phyloP scores from a whole-genome alignment of 441 rosid species.

The Omphalea diandra region DNA sequence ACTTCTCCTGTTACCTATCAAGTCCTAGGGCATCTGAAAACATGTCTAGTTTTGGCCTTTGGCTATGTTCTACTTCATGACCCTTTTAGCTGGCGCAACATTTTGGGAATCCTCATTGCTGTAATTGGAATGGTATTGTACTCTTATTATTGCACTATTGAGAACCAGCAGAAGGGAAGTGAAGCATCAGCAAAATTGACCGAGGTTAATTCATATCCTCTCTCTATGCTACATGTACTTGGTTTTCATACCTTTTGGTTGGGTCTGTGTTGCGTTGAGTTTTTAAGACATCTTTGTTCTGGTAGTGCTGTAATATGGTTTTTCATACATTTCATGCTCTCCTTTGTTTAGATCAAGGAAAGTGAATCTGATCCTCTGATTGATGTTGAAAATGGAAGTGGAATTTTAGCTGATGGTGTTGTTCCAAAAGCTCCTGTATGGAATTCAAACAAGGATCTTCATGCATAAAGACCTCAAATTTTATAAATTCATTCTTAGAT shows the following conservation, averaged over 20 bases:
- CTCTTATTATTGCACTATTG: conserved; percentile 71
- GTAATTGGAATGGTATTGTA: conserved; percentile 85
- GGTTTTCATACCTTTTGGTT: neutral
- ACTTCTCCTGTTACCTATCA: conserved; percentile 99
- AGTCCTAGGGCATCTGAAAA: conserved; percentile 95
- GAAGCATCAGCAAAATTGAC: conserved; percentile 64
- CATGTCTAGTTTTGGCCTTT: conserved; percentile 94
- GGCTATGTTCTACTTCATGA: conserved; percentile 86
- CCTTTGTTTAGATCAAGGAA: conserved; percentile 62
- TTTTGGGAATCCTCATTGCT: conserved; percentile 85
- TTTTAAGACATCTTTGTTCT: no score
- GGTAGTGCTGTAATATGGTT: neutral
- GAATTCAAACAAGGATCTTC: conserved; percentile 88
- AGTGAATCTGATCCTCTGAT: conserved; percentile 80
- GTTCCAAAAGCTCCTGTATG: conserved; percentile 64
- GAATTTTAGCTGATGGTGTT: conserved; percentile 50
- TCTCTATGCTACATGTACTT: neutral
- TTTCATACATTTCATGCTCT: conserved; percentile 11
- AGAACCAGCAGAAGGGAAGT: conserved; percentile 78
- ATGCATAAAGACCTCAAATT: conserved; percentile 47
- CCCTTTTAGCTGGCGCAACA: conserved; percentile 97
- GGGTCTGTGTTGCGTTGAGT: neutral
- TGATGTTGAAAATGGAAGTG: conserved; percentile 70
- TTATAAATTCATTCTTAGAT: conserved; percentile 21
- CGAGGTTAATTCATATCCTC: conserved; percentile 57